Evolutionary conservation across 208 protist genomes (phyloP).

Genomic region (Acanthamoeba lenticulata): DNA sequence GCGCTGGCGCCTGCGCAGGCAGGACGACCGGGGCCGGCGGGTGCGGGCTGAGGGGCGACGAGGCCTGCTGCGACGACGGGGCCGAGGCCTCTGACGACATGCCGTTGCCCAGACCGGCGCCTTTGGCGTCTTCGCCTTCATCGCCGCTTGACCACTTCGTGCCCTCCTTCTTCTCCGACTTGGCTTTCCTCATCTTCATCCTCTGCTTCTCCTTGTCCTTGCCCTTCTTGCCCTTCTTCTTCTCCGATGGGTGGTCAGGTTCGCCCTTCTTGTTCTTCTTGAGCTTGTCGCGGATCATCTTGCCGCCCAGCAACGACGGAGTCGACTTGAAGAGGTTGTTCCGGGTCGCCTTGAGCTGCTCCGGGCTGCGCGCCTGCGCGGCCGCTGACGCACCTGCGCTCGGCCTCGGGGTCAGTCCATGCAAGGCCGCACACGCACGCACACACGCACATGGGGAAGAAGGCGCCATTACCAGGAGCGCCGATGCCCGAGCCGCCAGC

Average conservation of each 20-base stretch:
- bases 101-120: neutral
- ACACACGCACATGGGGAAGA: neutral
- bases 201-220: neutral
- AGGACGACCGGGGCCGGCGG: neutral
- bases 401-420: neutral
- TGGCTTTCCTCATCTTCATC: neutral
- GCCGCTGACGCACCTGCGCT: neutral
- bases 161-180: neutral
- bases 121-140: neutral
- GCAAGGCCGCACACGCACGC: neutral
- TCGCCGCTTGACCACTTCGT: neutral
- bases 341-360: neutral
- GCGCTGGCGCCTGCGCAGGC: neutral
- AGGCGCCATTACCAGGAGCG: neutral
- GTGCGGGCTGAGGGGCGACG: neutral
- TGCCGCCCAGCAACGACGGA: neutral
- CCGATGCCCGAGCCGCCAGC: neutral
- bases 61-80: neutral
- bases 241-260: neutral
- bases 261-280: constrained; percentile 14
- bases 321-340: constrained; percentile 32
- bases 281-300: neutral
- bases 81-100: neutral
- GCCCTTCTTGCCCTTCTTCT: neutral
- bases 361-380: neutral